A percentile compares a stretch with the other conserved stretches of the same genome.
These are phyloP conservation scores for Gremmenia infestans DNA, from an alignment of 2,329 filamentous ascomycete species.

Conservation along the genomic window DNA sequence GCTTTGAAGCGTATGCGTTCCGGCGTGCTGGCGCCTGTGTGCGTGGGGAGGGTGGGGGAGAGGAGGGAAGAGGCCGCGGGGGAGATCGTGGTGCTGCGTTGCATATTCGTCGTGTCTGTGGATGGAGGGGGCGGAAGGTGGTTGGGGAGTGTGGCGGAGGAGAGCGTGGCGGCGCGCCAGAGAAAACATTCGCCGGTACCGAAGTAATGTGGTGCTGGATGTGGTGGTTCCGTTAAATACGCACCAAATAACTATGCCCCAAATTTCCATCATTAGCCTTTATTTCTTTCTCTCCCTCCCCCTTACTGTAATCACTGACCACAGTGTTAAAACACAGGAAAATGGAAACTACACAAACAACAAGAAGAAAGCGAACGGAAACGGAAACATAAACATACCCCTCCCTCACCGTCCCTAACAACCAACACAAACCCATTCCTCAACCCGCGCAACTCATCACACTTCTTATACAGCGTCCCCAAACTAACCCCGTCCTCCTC, in stretches of 20 bases:
- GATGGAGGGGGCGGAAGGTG: constrained; percentile 64
- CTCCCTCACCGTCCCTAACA: constrained; percentile 70
- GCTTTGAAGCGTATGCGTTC: constrained; percentile 91
- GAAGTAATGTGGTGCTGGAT: constrained; percentile 78
- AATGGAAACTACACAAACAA: constrained; percentile 22
- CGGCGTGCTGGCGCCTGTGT: constrained; percentile 45
- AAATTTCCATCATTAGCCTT: constrained; percentile 1
- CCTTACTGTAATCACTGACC: no score
- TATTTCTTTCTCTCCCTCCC: neutral
- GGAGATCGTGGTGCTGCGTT: constrained; percentile 55
- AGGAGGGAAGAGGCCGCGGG: constrained; percentile 17
- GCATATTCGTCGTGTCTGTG: constrained; percentile 57
- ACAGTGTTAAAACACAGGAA: neutral
- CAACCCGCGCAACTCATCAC: constrained; percentile 58
- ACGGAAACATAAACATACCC: constrained; percentile 45
- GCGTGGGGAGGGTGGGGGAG: constrained; percentile 29
- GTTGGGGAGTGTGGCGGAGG: constrained; percentile 40
- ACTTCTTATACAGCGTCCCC: constrained; percentile 78
- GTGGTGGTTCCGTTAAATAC: constrained; percentile 86
- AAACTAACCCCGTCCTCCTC: constrained; percentile 89
- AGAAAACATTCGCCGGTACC: constrained; percentile 96
- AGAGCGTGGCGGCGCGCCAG: constrained; percentile 69
- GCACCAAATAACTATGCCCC: constrained; percentile 71
- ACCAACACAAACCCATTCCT: constrained; percentile 88
- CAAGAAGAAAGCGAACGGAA: constrained; percentile 18